Conservation (phyloP, 1,139 yeast species). For the Tardiomyces blankii region DNA sequence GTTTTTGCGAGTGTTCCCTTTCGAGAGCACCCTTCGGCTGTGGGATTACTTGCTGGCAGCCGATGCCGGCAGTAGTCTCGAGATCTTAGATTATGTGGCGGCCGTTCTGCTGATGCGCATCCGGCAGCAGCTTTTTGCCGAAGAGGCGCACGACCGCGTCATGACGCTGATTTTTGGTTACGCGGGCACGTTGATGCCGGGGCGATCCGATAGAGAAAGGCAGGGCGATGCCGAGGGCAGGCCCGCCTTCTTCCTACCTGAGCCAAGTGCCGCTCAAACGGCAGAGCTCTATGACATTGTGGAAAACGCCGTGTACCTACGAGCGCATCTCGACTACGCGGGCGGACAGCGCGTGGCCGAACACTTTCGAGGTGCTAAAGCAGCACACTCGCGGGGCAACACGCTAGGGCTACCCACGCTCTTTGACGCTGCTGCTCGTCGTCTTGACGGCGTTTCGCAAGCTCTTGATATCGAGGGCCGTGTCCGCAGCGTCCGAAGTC, state of each 20-base stretch:
- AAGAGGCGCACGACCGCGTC: constrained; percentile 20
- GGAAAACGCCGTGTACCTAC: not conserved
- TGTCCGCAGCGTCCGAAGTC: constrained; percentile 4
- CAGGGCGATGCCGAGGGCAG: not conserved
- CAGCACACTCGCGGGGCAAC: not conserved
- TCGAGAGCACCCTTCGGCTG: constrained; percentile 18
- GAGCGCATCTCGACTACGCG: not conserved
- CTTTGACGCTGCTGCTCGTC: not conserved
- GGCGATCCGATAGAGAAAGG: constrained; percentile 10
- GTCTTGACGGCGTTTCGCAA: not conserved
- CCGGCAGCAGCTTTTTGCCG: constrained; percentile 14
- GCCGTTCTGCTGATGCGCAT: constrained; percentile 24
- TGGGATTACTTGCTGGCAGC: constrained; percentile 32
- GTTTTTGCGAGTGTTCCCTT: constrained; percentile 38
- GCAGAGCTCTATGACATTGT: not conserved
- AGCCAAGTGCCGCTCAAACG: constrained; percentile 1
- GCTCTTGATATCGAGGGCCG: constrained; percentile 1
- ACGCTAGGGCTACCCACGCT: not conserved
- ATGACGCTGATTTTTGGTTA: constrained; percentile 23
- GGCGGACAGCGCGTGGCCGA: not conserved
- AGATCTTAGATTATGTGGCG: constrained; percentile 25
- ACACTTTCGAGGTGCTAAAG: not conserved
- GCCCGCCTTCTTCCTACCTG: constrained; percentile 1
- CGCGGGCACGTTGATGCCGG: constrained; percentile 16
- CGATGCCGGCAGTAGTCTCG: constrained; percentile 14